Conservation (phyloP, 2,329 filamentous ascomycete species). For the Trematosphaeria pertusa region DNA sequence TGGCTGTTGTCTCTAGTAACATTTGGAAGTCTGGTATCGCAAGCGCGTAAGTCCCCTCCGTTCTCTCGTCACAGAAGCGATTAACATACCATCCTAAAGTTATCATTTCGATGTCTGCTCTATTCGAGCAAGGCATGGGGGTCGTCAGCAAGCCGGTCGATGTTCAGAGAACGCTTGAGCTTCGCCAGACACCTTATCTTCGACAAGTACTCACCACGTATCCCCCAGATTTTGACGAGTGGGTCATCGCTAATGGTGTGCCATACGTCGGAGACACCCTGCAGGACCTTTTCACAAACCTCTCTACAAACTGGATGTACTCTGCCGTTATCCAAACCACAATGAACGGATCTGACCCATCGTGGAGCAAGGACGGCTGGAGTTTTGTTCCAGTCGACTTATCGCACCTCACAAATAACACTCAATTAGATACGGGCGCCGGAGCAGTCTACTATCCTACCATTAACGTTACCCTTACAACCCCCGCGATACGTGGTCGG, state of each 20-base stretch:
- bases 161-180: conserved; percentile 12
- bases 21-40: conserved; percentile 16
- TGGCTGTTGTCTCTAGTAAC: conserved; percentile 22
- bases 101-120: conserved; percentile 17
- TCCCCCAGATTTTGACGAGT: conserved; percentile 2
- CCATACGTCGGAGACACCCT: conserved; percentile 5
- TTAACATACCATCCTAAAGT: too few species aligned
- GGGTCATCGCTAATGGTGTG: background rate
- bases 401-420: conserved; percentile 1
- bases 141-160: conserved; percentile 3
- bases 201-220: background rate
- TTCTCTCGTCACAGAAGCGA: too few species aligned
- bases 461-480: conserved; percentile 14
- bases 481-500: conserved; percentile 16
- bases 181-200: conserved; percentile 15
- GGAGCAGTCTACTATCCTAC: background rate
- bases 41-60: conserved; percentile 17
- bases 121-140: conserved; percentile 15
- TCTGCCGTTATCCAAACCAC: conserved; percentile 24
- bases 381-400: conserved; percentile 29
- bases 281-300: conserved; percentile 15
- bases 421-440: background rate
- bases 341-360: conserved; percentile 21
- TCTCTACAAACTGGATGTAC: conserved; percentile 30
- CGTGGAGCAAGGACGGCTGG: conserved; percentile 31